A percentile compares a stretch with the other conserved stretches of the same genome.
phyloP scores from a whole-genome alignment of 1,284 basidiomycete genomes.

The Leccinum proximum region DNA sequence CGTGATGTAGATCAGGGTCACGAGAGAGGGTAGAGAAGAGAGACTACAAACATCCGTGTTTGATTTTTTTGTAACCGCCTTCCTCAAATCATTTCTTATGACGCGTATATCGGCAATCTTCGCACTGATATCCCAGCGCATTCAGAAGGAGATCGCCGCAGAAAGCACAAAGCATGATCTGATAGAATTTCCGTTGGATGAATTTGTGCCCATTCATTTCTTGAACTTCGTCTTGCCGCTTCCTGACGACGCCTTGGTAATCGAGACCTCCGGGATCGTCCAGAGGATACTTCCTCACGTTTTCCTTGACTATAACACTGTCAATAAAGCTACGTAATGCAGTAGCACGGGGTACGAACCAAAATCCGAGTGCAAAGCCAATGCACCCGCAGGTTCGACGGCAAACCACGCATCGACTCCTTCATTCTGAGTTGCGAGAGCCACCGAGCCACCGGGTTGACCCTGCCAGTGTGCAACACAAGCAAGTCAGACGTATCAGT shows the following conservation, averaged over 20 bases:
- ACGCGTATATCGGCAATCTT: slow-evolving; percentile 98
- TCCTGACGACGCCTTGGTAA: slow-evolving; percentile 69
- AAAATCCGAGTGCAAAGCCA: slow-evolving; percentile 86
- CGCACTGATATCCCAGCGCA: slow-evolving; percentile 97
- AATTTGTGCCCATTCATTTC: slow-evolving; percentile 99
- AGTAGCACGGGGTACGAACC: slow-evolving; percentile 48
- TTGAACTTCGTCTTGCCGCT: slow-evolving; percentile 97
- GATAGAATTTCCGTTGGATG: slow-evolving; percentile 96
- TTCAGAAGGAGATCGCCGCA: slow-evolving; percentile 98
- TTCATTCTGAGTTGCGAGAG: slow-evolving; percentile 45
- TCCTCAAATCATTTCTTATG: slow-evolving; percentile 97
- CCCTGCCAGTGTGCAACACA: slow-evolving; percentile 15
- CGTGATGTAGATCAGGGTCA: slow-evolving; percentile 36
- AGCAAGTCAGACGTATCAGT: too few species aligned
- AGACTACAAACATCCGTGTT: slow-evolving; percentile 76
- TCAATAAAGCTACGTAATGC: slow-evolving; percentile 12
- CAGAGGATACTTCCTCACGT: slow-evolving; percentile 90
- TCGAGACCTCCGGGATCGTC: slow-evolving; percentile 91
- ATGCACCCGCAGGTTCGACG: slow-evolving; percentile 96
- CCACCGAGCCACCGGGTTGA: slow-evolving; percentile 29
- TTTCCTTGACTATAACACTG: slow-evolving; percentile 81
- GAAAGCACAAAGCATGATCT: slow-evolving; percentile 97
- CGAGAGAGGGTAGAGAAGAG: slow-evolving; percentile 10
- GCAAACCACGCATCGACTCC: slow-evolving; percentile 98
- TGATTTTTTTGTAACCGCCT: slow-evolving; percentile 99